phyloP scores from a whole-genome alignment of 305 asterid species.

The Nicotiana rustica region DNA sequence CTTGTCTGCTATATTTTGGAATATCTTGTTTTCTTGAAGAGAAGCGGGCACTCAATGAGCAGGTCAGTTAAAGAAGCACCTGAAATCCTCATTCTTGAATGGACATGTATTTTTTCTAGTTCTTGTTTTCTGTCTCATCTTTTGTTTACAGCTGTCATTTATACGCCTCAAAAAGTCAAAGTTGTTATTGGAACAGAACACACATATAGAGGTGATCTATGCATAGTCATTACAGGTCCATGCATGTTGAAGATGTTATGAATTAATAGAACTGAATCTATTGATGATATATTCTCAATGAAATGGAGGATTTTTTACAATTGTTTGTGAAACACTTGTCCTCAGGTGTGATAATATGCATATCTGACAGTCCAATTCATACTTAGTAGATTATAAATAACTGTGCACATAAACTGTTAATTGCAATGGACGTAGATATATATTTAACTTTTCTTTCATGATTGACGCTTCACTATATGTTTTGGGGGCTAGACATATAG shows the following conservation, averaged over 20 bases:
- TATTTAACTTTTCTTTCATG: neutral
- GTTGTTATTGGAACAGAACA: constrained; percentile 17
- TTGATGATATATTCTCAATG: neutral
- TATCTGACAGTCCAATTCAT: constrained; percentile 8
- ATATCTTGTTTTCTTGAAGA: constrained; percentile 43
- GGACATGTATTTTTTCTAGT: neutral
- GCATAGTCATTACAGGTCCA: constrained; percentile 12
- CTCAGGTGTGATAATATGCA: constrained; percentile 21
- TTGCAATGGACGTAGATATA: neutral
- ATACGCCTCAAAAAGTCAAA: neutral
- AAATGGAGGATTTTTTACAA: neutral
- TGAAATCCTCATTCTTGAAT: neutral
- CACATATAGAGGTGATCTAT: constrained; percentile 29
- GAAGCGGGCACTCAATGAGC: constrained; percentile 44
- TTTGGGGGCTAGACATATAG: neutral
- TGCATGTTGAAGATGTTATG: constrained; percentile 13
- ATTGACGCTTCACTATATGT: neutral
- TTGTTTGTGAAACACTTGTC: constrained; percentile 6
- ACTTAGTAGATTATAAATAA: neutral
- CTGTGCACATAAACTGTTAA: constrained; percentile 5
- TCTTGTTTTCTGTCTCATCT: neutral
- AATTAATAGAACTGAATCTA: neutral
- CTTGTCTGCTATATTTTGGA: constrained; percentile 30
- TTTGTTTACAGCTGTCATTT: neutral
- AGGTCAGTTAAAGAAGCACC: constrained; percentile 40